These are phyloP conservation scores for Tetracladium maxilliforme DNA, from an alignment of 2,329 filamentous ascomycete species.

Conservation along the genomic window DNA sequence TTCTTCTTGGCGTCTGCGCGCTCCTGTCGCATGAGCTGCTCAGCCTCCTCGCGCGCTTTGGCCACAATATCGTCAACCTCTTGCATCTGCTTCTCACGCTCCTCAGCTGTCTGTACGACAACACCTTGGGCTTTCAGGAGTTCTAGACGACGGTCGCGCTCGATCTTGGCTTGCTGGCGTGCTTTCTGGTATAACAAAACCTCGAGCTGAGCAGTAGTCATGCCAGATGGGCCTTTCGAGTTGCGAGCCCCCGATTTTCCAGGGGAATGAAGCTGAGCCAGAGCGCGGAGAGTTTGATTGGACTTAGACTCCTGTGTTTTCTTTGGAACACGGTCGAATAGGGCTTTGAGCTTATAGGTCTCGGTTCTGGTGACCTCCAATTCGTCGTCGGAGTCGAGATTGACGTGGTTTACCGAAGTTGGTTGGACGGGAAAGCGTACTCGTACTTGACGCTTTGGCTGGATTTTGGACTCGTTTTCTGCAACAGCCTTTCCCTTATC, in stretches of 20 bases:
- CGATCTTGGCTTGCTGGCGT: conserved; percentile 63
- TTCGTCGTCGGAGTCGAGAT: conserved; percentile 41
- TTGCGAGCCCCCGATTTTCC: conserved; percentile 31
- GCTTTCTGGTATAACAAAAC: conserved; percentile 54
- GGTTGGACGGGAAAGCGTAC: conserved; percentile 1
- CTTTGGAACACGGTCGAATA: conserved; percentile 58
- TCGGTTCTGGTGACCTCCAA: conserved; percentile 43
- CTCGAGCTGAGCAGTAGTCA: conserved; percentile 59
- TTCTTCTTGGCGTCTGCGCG: conserved; percentile 54
- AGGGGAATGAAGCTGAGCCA: conserved; percentile 58
- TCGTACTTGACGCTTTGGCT: conserved; percentile 6
- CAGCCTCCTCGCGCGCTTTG: conserved; percentile 66
- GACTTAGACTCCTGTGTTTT: conserved; percentile 48
- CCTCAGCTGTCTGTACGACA: conserved; percentile 69
- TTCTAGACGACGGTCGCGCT: conserved; percentile 64
- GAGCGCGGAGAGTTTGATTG: conserved; percentile 52
- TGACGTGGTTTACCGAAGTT: conserved; percentile 12
- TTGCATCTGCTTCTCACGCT: conserved; percentile 67
- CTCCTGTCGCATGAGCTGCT: conserved; percentile 66
- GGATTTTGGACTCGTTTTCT: no score
- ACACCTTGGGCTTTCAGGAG: conserved; percentile 68
- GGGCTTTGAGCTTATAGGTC: conserved; percentile 35
- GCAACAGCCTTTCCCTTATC: conserved; percentile 43
- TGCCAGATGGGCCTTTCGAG: conserved; percentile 31
- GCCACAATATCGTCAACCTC: conserved; percentile 81